Conservation (phyloP, 148 eudicot species). For the Chenopodium formosanum region DNA sequence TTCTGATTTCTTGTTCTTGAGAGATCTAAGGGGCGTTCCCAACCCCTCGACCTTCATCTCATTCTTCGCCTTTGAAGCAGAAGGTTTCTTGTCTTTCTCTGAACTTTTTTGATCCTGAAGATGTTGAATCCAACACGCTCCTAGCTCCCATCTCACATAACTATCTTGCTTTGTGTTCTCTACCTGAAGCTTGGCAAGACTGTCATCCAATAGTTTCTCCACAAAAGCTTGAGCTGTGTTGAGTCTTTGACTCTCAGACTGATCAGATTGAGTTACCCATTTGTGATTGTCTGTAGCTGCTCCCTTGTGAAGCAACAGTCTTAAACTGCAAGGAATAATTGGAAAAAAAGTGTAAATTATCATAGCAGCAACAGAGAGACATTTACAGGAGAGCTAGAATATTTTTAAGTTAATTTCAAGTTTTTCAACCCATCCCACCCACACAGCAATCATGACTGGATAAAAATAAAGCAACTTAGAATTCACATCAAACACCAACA, state of each 20-base stretch:
- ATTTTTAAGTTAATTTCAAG: not conserved
- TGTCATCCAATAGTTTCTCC: constrained; percentile 62
- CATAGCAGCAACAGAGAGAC: not conserved
- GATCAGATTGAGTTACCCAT: constrained; percentile 30
- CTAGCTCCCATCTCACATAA: constrained; percentile 96
- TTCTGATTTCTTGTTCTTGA: constrained; percentile 72
- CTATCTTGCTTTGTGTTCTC: constrained; percentile 54
- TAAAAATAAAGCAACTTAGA: not conserved
- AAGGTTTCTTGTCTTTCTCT: constrained; percentile 78
- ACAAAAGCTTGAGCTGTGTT: constrained; percentile 57
- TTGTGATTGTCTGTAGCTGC: constrained; percentile 48
- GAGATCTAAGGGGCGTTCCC: constrained; percentile 87
- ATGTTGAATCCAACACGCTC: constrained; percentile 99
- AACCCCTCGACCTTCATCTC: constrained; percentile 98
- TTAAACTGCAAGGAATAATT: constrained; percentile 59
- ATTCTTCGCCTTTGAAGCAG: constrained; percentile 68
- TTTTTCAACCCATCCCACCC: not conserved
- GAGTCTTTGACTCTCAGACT: constrained; percentile 47
- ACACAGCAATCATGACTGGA: not conserved
- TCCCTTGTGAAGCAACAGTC: constrained; percentile 84
- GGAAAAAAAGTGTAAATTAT: not conserved
- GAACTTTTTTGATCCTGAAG: constrained; percentile 87
- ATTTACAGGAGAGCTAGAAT: not conserved
- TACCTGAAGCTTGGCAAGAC: constrained; percentile 73
- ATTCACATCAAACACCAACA: not conserved